These are phyloP conservation scores for Pseudocercospora pini-densiflorae DNA, from an alignment of 2,329 filamentous ascomycete genomes.

Conservation along the genomic window DNA sequence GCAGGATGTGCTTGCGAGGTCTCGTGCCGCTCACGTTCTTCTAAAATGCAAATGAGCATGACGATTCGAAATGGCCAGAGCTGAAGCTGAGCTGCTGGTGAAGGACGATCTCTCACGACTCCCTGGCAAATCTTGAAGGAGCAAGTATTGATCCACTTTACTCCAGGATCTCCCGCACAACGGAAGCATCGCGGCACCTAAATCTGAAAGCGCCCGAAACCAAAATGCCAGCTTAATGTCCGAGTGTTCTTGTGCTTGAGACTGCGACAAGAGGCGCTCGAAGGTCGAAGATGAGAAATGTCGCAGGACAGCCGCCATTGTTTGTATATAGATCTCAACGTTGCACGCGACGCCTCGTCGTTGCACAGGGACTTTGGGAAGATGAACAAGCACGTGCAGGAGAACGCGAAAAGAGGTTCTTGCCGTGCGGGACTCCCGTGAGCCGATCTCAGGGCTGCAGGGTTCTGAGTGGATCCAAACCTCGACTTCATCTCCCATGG, in stretches of 20 bases:
- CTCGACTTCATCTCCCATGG: constrained; percentile 2
- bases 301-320: constrained; percentile 1
- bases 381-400: background rate
- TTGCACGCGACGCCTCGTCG: background rate
- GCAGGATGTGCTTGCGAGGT: background rate
- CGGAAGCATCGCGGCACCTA: background rate
- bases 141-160: constrained; percentile 2
- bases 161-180: constrained; percentile 3
- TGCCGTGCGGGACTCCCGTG: background rate
- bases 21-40: background rate
- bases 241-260: background rate
- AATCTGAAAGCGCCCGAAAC: background rate
- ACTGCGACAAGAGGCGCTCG: constrained; percentile 6
- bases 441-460: constrained; percentile 1
- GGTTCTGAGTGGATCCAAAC: background rate
- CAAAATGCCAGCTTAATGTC: background rate
- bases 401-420: background rate
- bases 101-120: background rate
- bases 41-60: background rate
- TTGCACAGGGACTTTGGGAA: background rate
- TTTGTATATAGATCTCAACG: background rate
- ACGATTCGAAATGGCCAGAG: background rate
- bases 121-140: background rate
- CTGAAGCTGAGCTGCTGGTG: background rate
- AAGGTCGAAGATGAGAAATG: background rate